Base-by-base conservation (phyloP, 805 yeast species). In the Candida gorgasii region DNA sequence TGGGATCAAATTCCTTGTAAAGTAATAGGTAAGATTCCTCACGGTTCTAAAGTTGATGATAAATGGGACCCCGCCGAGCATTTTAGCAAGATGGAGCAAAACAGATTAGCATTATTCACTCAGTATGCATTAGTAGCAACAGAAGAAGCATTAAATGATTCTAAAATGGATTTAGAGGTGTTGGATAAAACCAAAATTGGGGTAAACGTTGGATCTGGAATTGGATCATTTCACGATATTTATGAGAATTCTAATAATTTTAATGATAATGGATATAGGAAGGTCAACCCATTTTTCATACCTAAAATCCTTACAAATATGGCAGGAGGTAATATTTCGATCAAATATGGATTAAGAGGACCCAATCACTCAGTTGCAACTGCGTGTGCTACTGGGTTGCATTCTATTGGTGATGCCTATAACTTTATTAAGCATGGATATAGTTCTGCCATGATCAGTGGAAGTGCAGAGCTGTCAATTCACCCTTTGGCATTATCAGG, bases 351-450 rank as follows among this genome's bases (percentile, higher is more conserved):
- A 1, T 67, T 89, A 29, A 69, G 76, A 52, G 99, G 99, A 0
- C 95, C 96, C 1, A 79, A 86, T 32, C 97, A 90, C 57, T 71
- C 95, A 0, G 93, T 82, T 0, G 78, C 96, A 1, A 89, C 98
- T 0, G 99, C 99, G 0, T 93, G 99, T 69, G 96, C 99, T 3
- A 89, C 99, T 0, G 99, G 99, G 0, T 78, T 85, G 20, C 95
- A 93, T 57, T 78, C 97, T 0, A 83, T 93, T 36, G 98, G 98
- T 3, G 99, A 93, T 58, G 97, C 97, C 0, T 78, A 73, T 51
- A 78, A 90, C 54, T 83, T 90, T 53, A 87, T 93, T 45, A 67
- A 74, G 46, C 81, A 82, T 43, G 95, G 87, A 3, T 84, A 86
- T 65, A 88, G 92, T 8, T 84, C 89, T 51, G 87, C 84, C 3